Evolutionary conservation across 129 eudicot species (phyloP).

Genomic region (Tagetes patula): DNA sequence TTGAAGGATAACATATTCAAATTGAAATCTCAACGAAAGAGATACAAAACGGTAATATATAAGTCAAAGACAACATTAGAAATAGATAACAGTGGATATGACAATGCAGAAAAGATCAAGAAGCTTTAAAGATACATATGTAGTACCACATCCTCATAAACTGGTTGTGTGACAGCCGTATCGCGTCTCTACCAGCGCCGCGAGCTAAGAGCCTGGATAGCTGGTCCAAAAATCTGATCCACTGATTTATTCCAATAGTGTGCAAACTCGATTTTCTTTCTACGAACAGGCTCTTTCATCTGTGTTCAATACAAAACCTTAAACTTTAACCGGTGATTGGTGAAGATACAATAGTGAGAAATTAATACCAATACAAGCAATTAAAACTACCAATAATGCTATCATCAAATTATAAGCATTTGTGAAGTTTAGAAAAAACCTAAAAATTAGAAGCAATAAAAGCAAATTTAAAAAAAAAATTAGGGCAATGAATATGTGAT

Average conservation of each 20-base stretch:
- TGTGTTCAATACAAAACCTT: slow-evolving; percentile 11
- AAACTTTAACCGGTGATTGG: neutral
- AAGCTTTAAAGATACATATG: slow-evolving; percentile 13
- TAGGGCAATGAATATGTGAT: neutral
- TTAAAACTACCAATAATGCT: neutral
- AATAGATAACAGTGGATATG: neutral
- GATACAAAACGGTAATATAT: neutral
- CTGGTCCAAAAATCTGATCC: slow-evolving; percentile 54
- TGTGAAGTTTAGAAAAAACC: neutral
- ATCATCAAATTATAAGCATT: neutral
- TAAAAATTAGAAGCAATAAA: neutral
- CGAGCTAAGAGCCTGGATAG: slow-evolving; percentile 50
- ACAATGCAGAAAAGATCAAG: slow-evolving; percentile 17
- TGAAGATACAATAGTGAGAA: neutral
- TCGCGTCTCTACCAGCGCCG: slow-evolving; percentile 45
- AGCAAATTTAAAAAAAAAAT: neutral
- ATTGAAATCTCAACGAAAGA: neutral
- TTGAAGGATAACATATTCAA: neutral
- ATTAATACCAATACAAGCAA: neutral
- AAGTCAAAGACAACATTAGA: neutral
- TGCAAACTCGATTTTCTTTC: slow-evolving; percentile 38
- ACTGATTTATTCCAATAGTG: slow-evolving; percentile 68
- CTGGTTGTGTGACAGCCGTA: neutral
- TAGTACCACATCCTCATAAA: slow-evolving; percentile 4
- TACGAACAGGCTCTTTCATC: slow-evolving; percentile 38